phyloP scores from a whole-genome alignment of 1,284 basidiomycete genomes.

The Phellinidium pouzarii region DNA sequence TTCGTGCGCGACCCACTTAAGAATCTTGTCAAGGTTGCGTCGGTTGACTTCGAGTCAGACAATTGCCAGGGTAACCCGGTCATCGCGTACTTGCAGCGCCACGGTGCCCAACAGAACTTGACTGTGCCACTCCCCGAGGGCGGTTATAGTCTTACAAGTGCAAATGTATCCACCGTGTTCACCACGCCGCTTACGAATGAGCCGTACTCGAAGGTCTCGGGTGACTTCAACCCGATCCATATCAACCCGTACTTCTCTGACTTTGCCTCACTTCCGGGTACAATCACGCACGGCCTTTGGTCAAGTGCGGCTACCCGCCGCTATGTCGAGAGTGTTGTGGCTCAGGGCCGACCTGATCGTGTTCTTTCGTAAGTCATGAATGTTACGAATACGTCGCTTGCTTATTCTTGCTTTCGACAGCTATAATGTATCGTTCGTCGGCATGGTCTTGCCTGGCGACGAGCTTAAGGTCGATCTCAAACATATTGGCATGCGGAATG shows the following conservation, averaged over 20 bases:
- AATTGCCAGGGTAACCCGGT: conserved; percentile 92
- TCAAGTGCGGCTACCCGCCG: conserved; percentile 91
- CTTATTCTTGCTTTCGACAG: conserved; percentile 33
- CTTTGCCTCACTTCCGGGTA: conserved; percentile 88
- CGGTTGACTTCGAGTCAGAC: conserved; percentile 81
- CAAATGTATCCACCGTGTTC: conserved; percentile 54
- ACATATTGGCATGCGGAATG: conserved; percentile 87
- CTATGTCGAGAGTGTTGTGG: conserved; percentile 91
- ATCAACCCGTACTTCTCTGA: conserved; percentile 98
- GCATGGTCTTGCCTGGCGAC: conserved; percentile 96
- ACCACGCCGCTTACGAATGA: conserved; percentile 84
- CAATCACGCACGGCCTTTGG: conserved; percentile 98
- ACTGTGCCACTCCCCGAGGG: conserved; percentile 76
- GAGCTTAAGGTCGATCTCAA: conserved; percentile 84
- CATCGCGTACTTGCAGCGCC: conserved; percentile 86
- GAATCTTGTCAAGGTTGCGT: conserved; percentile 81
- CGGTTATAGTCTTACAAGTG: conserved; percentile 75
- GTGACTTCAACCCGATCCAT: conserved; percentile 98
- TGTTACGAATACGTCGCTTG: conserved; percentile 3
- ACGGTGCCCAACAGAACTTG: conserved; percentile 75
- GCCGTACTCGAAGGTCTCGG: conserved; percentile 92
- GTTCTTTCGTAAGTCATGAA: conserved; percentile 65
- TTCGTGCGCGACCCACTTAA: conserved; percentile 85
- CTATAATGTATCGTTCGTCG: conserved; percentile 89
- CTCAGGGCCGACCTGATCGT: conserved; percentile 87